Percentiles rank a stretch among this genome's conserved stretches.
phyloP scores from a whole-genome alignment of 2,329 filamentous ascomycete genomes.

The Fusarium palustre region DNA sequence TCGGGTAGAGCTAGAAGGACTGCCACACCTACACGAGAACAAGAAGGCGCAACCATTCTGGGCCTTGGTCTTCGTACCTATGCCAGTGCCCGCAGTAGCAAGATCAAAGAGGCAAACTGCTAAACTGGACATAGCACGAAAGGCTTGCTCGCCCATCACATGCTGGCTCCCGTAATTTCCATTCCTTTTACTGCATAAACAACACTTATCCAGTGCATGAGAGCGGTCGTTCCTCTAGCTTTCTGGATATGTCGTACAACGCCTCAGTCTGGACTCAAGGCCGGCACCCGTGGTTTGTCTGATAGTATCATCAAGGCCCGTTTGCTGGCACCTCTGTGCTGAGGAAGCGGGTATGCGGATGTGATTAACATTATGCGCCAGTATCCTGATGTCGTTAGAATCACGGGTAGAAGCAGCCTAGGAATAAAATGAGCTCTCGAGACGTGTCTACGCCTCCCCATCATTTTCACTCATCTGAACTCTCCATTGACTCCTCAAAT shows the following conservation, averaged over 20 bases:
- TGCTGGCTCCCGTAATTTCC: conserved; percentile 21
- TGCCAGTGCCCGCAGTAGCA: conserved; percentile 29
- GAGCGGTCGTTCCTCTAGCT: background rate
- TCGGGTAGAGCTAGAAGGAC: background rate
- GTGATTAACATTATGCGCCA: background rate
- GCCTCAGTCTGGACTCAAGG: conserved; percentile 10
- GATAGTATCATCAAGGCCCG: background rate
- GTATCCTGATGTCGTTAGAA: conserved; percentile 19
- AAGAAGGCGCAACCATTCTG: background rate
- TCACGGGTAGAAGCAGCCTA: conserved; percentile 23
- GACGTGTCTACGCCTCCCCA: background rate
- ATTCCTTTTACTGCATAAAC: conserved; percentile 19
- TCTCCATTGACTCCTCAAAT: background rate
- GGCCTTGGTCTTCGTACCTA: conserved; percentile 2
- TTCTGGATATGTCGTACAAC: conserved; percentile 25
- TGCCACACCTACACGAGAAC: background rate
- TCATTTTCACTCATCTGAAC: background rate
- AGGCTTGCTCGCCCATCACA: conserved; percentile 11
- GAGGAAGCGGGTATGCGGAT: background rate
- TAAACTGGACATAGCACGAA: conserved; percentile 3
- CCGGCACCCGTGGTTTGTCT: conserved; percentile 16
- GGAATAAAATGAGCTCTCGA: conserved; percentile 5
- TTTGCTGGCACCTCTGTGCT: background rate
- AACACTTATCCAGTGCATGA: conserved; percentile 1
- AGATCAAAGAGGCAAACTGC: conserved; percentile 7